Conservation (phyloP, 192 early-diverging fungal genomes). For the Podila verticillata region DNA sequence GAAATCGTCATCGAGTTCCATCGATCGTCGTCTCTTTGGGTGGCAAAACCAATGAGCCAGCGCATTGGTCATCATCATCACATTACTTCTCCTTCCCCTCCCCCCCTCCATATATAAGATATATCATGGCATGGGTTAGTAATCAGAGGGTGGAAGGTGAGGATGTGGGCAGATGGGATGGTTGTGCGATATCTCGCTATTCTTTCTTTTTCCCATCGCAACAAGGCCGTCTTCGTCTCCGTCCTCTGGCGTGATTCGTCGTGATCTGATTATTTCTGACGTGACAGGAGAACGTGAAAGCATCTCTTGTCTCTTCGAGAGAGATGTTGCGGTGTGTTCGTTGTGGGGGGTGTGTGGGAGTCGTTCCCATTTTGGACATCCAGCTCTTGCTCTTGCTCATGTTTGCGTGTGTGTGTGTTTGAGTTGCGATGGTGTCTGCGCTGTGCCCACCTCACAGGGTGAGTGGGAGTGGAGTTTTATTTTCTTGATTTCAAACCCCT, state of each 20-base stretch:
- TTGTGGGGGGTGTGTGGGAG: neutral
- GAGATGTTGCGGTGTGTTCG: slow-evolving; percentile 7
- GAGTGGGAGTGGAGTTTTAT: neutral
- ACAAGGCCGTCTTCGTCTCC: too few species aligned
- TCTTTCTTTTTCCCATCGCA: too few species aligned
- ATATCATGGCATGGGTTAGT: too few species aligned
- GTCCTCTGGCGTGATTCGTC: slow-evolving; percentile 47
- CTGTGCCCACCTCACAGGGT: neutral
- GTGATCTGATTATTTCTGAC: slow-evolving; percentile 20
- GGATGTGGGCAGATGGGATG: too few species aligned
- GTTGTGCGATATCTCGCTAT: too few species aligned
- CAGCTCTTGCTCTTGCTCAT: neutral
- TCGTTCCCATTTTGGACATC: neutral
- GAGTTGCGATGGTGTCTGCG: neutral
- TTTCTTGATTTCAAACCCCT: slow-evolving; percentile 5
- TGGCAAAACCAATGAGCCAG: too few species aligned
- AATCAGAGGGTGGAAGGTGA: too few species aligned
- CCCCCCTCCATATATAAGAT: too few species aligned
- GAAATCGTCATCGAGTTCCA: too few species aligned
- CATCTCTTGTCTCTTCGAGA: neutral
- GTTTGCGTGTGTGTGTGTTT: neutral
- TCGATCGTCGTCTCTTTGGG: too few species aligned
- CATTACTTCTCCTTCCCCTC: too few species aligned
- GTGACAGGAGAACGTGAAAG: neutral
- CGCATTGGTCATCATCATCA: too few species aligned